These are phyloP conservation scores for Pestalotiopsis fici DNA, from an alignment of 2,329 filamentous ascomycete genomes.

Conservation along the genomic window DNA sequence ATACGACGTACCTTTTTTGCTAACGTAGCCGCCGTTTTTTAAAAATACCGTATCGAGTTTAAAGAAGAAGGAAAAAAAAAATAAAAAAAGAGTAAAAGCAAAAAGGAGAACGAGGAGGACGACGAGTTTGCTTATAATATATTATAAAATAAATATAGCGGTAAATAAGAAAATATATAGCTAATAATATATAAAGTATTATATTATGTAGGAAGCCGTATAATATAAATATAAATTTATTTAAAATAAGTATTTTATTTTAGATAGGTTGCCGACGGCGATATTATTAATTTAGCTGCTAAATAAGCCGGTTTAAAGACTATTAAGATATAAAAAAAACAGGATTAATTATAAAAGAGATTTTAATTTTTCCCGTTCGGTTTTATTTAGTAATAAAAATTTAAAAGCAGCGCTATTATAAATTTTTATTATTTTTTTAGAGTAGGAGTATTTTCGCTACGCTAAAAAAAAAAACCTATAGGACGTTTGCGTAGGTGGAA, in stretches of 20 bases:
- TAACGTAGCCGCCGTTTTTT: not conserved
- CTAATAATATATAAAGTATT: not conserved
- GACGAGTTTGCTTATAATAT: not conserved
- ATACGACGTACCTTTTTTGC: not conserved
- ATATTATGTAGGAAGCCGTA: not conserved
- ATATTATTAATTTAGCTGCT: too few relatives aligned
- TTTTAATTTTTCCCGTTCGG: too few relatives aligned
- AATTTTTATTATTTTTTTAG: too few relatives aligned
- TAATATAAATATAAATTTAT: not conserved
- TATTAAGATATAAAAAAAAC: too few relatives aligned
- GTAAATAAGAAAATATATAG: not conserved
- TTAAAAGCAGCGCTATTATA: too few relatives aligned
- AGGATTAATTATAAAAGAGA: too few relatives aligned
- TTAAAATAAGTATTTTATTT: not conserved
- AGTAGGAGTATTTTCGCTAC: too few relatives aligned
- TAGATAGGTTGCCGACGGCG: not conserved
- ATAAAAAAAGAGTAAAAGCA: not conserved
- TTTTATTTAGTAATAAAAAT: too few relatives aligned
- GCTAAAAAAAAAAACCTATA: not conserved
- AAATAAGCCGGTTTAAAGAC: too few relatives aligned
- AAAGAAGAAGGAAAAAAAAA: not conserved
- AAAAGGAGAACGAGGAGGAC: not conserved
- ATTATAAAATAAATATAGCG: not conserved
- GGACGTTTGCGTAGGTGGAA: not conserved
- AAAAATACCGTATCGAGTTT: too few relatives aligned